phyloP scores from a whole-genome alignment of 108 stramenopile species.

The Cyclotella cryptica region DNA sequence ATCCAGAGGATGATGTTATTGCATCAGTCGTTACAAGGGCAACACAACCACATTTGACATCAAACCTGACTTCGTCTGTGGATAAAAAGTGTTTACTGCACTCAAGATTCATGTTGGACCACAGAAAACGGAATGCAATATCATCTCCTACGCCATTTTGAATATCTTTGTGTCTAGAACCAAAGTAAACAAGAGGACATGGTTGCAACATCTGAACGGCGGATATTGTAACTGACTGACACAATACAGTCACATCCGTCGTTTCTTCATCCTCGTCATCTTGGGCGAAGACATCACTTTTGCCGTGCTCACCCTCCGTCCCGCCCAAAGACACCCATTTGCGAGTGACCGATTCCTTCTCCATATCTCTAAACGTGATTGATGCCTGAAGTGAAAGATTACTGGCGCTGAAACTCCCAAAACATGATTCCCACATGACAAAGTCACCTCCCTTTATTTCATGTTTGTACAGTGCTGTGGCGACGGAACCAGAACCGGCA shows the following conservation, averaged over 20 bases:
- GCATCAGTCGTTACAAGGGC: conserved; percentile 2
- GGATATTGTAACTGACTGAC: conserved; percentile 63
- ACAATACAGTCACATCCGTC: conserved; percentile 57
- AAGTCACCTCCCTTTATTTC: conserved; percentile 75
- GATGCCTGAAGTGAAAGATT: conserved; percentile 53
- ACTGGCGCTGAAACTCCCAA: conserved; percentile 57
- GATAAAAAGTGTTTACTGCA: conserved; percentile 17
- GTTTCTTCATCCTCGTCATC: conserved; percentile 58
- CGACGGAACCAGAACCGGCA: conserved; percentile 39
- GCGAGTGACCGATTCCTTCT: conserved; percentile 59
- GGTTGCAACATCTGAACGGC: conserved; percentile 72
- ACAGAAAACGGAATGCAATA: conserved; percentile 72
- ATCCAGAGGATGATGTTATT: conserved; percentile 19
- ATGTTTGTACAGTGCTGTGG: conserved; percentile 54
- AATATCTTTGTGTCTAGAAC: conserved; percentile 7
- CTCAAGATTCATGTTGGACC: conserved; percentile 55
- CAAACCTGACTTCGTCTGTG: not conserved
- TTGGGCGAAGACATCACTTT: conserved; percentile 34
- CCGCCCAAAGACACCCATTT: conserved; percentile 56
- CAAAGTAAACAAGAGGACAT: conserved; percentile 82
- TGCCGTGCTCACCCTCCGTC: conserved; percentile 31
- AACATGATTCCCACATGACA: conserved; percentile 68
- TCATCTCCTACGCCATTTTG: conserved; percentile 59
- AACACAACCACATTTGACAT: conserved; percentile 35
- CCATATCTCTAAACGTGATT: conserved; percentile 67